Evolutionary conservation across 495 filamentous ascomycete species (phyloP).

Genomic region (Tuber umbilicatum): DNA sequence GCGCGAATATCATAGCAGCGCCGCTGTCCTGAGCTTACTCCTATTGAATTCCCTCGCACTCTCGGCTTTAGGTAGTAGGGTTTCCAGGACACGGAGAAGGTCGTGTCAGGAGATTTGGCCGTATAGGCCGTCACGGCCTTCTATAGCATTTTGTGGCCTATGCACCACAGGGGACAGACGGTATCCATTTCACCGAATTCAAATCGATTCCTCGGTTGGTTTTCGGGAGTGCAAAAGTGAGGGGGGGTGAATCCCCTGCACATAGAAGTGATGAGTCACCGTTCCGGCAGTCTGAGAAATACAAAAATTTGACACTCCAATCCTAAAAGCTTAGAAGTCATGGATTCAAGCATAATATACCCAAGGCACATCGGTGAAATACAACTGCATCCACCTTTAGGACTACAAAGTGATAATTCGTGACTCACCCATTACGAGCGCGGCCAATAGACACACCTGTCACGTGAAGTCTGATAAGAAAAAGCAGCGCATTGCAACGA

Average conservation of each 20-base stretch:
- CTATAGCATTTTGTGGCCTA: constrained; percentile 70
- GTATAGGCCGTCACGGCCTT: constrained; percentile 63
- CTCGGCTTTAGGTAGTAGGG: constrained; percentile 75
- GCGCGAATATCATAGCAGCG: constrained; percentile 51
- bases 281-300: too few relatives aligned
- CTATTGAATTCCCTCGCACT: constrained; percentile 49
- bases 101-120: constrained; percentile 56
- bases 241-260: constrained; percentile 14
- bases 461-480: too few relatives aligned
- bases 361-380: too few relatives aligned
- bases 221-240: background rate
- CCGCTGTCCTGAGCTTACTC: constrained; percentile 56
- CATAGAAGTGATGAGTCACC: too few relatives aligned
- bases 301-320: too few relatives aligned
- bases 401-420: too few relatives aligned
- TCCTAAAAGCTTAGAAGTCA: too few relatives aligned
- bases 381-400: too few relatives aligned
- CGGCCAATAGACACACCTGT: too few relatives aligned
- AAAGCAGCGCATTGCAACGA: too few relatives aligned
- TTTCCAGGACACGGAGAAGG: constrained; percentile 64
- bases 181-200: constrained; percentile 50
- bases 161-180: constrained; percentile 80
- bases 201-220: constrained; percentile 7
- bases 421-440: too few relatives aligned
- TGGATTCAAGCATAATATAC: too few relatives aligned